These are phyloP conservation scores for Breynia disticha DNA, from an alignment of 441 rosid species.

Conservation along the genomic window DNA sequence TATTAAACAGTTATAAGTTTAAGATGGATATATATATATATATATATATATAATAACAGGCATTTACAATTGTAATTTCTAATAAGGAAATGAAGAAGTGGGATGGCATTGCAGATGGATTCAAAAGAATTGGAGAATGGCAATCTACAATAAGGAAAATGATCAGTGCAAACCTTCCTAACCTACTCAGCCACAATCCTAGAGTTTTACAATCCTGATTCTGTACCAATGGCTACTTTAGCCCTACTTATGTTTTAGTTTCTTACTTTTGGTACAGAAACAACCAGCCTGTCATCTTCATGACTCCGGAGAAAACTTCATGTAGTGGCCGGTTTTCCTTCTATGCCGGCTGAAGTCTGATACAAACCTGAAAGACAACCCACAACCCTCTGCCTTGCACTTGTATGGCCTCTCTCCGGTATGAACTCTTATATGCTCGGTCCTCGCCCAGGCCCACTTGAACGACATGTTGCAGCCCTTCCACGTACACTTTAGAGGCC, in stretches of 20 bases:
- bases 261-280: conserved; percentile 15
- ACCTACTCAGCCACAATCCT: conserved; percentile 14
- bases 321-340: conserved; percentile 77
- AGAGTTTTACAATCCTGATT: conserved; percentile 20
- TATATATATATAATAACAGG: too few species aligned
- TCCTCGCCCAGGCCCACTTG: conserved; percentile 99
- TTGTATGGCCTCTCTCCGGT: conserved; percentile 87
- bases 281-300: background rate
- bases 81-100: too few species aligned
- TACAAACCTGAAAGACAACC: conserved; percentile 83
- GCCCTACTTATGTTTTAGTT: conserved; percentile 4
- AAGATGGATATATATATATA: too few species aligned
- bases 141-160: conserved; percentile 20
- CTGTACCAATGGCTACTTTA: conserved; percentile 15
- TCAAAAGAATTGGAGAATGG: conserved; percentile 25
- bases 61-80: too few species aligned
- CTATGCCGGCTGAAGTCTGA: conserved; percentile 93
- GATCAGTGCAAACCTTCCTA: conserved; percentile 1
- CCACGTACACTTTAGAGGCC: conserved; percentile 90
- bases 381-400: conserved; percentile 77
- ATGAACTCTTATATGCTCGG: conserved; percentile 91
- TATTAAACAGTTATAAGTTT: too few species aligned
- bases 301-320: conserved; percentile 24
- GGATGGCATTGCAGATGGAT: conserved; percentile 8
- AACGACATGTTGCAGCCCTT: conserved; percentile 78